phyloP scores from a whole-genome alignment of 2,329 filamentous ascomycete species.

The Helicocarpus griseus region DNA sequence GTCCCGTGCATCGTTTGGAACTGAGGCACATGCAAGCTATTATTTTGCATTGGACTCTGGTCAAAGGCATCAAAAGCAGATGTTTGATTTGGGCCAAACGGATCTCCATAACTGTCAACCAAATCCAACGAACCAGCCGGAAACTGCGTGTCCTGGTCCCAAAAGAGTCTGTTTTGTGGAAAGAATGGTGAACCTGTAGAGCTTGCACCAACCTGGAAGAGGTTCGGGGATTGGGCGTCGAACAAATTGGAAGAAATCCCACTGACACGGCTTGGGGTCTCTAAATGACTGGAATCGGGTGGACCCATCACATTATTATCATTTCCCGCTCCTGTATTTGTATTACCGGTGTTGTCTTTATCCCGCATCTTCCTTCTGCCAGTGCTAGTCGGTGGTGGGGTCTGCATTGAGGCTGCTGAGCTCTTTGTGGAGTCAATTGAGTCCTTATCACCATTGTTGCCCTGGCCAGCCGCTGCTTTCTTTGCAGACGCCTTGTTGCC shows the following conservation, averaged over 20 bases:
- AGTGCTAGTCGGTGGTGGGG: slow-evolving; percentile 51
- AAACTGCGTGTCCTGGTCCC: slow-evolving; percentile 33
- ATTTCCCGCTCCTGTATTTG: slow-evolving; percentile 1
- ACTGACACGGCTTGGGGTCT: slow-evolving; percentile 36
- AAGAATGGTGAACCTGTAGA: slow-evolving; percentile 48
- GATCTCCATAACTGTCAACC: slow-evolving; percentile 13
- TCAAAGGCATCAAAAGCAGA: slow-evolving; percentile 14
- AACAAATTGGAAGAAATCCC: slow-evolving; percentile 40
- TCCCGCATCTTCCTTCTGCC: slow-evolving; percentile 39
- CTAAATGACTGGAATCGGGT: slow-evolving; percentile 24
- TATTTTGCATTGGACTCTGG: neutral
- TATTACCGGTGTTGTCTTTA: slow-evolving; percentile 1
- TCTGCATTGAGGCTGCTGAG: slow-evolving; percentile 46
- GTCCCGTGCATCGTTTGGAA: slow-evolving; percentile 26
- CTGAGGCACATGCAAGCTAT: slow-evolving; percentile 19
- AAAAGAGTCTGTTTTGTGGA: slow-evolving; percentile 44
- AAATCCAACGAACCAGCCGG: slow-evolving; percentile 13
- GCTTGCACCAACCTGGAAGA: slow-evolving; percentile 43
- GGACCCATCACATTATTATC: slow-evolving; percentile 11
- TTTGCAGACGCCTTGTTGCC: slow-evolving; percentile 1
- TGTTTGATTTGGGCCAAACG: slow-evolving; percentile 15
- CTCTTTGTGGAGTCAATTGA: slow-evolving; percentile 27
- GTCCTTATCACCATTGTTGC: slow-evolving; percentile 24
- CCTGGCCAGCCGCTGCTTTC: slow-evolving; percentile 5
- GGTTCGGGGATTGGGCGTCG: slow-evolving; percentile 47